These are phyloP conservation scores for Solanum lignicaule DNA, from an alignment of 257 asterid genomes.

Conservation along the genomic window DNA sequence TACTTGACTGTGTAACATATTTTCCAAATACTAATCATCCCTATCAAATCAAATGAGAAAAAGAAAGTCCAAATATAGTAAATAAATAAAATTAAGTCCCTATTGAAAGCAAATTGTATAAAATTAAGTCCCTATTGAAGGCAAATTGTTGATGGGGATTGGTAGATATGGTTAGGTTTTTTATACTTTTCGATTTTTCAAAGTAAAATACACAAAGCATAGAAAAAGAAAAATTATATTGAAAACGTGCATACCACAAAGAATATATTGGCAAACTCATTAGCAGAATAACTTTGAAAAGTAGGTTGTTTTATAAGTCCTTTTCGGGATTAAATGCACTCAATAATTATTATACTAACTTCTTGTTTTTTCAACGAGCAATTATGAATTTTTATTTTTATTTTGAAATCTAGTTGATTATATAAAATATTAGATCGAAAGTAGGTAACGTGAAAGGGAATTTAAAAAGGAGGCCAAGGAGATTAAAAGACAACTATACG, in stretches of 20 bases:
- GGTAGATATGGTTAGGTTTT: background rate
- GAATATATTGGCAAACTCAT: background rate
- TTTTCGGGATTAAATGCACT: background rate
- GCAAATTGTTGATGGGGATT: background rate
- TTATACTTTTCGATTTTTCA: background rate
- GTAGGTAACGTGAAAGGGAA: background rate
- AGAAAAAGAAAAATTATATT: background rate
- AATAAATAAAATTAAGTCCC: background rate
- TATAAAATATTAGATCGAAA: background rate
- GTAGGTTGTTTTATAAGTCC: background rate
- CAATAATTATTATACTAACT: background rate
- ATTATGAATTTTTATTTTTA: background rate
- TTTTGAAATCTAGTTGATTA: background rate
- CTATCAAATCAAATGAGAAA: background rate
- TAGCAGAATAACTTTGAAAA: background rate
- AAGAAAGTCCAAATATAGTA: background rate
- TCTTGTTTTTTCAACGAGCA: background rate
- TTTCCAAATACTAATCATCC: background rate
- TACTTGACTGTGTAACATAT: background rate
- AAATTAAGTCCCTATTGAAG: background rate
- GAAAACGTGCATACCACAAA: background rate
- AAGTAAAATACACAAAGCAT: background rate
- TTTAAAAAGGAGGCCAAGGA: background rate
- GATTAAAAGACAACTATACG: background rate
- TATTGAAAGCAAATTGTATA: background rate